Conservation (phyloP, 768 basidiomycete species). For the Omphalotus guepiniiformis region DNA sequence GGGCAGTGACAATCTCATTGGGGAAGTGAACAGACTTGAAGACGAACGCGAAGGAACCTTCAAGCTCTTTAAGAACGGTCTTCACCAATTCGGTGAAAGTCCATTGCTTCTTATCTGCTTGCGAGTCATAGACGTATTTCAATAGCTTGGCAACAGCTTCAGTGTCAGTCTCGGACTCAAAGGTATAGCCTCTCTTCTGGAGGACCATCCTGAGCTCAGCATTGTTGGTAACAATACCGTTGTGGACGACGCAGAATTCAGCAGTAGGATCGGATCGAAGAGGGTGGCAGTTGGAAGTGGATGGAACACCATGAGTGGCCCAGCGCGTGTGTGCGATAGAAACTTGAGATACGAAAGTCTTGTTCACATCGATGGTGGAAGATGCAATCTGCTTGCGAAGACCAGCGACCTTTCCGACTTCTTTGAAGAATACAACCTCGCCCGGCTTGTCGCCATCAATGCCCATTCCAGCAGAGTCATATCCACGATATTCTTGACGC, state of each 20-base stretch:
- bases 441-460: conserved; percentile 88
- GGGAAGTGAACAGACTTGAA: conserved; percentile 98
- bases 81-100: conserved; percentile 92
- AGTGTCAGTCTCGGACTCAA: conserved; percentile 95
- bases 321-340: conserved; percentile 99
- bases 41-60: conserved; percentile 98
- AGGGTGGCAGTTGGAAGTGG: conserved; percentile 90
- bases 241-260: conserved; percentile 95
- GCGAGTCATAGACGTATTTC: conserved; percentile 96
- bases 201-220: conserved; percentile 86
- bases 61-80: conserved; percentile 93
- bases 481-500: conserved; percentile 96
- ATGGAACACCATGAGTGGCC: conserved; percentile 96
- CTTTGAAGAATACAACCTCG: conserved; percentile 84
- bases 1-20: conserved; percentile 92
- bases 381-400: conserved; percentile 85
- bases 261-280: conserved; percentile 73
- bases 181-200: conserved; percentile 92
- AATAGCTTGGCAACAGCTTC: conserved; percentile 95
- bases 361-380: conserved; percentile 66
- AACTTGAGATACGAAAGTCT: conserved; percentile 80
- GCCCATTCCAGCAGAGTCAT: conserved; percentile 89
- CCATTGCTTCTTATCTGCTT: conserved; percentile 76
- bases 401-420: conserved; percentile 95
- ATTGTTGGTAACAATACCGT: conserved; percentile 97